Base-by-base conservation (phyloP, 2,329 filamentous ascomycete genomes). In the Metarhizium album region DNA sequence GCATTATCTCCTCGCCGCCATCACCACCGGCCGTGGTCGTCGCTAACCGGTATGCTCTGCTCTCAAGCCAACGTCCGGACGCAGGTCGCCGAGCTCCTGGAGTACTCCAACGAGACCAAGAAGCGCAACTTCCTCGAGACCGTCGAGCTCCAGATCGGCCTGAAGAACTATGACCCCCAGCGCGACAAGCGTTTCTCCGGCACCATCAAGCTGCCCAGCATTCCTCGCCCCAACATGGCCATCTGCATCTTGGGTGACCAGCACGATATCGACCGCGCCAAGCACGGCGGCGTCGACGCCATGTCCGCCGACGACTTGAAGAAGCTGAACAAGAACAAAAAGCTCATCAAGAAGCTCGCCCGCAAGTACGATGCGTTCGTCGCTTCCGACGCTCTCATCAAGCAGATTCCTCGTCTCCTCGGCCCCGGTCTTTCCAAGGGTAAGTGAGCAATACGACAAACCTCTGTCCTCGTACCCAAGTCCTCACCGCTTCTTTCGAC, bases 271-370 rank as follows among this genome's bases (percentile, higher is more conserved):
- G 93, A 98, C 74, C 90, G 93, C 83, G 91, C 93, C 71, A 98
- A 98, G 86, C 93, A 98, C 82, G 87, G 90, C 69, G 91, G 90
- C 73, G 83, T 97, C 64, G 93, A 98, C 71, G 90, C 91, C 78
- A 97, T 97, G 93, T 95, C 88, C 68, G 76, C 88, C 62, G 93
- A 98, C 68, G 93, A 98, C 76, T 79, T 98, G 78, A 98, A 98
- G 88, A 98, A 98, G 87, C 89, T 98, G 64, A 98, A 98, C 87
- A 98, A 98, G 89, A 98, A 98, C 89, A 97, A 98, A 88, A 98
- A 98, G 87, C 86, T 97, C 69, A 96, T 98, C 86, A 98, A 98
- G 90, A 98, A 98, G 87, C 87, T 98, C 62, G 93, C 93, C 59
- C 90, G 90, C 84, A 98, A 98, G 83, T 97, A 98, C 85, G 93